Percentiles rank a stretch among this genome's conserved stretches.
Conservation (phyloP, 768 basidiomycete species). For the Suillus lakei region DNA sequence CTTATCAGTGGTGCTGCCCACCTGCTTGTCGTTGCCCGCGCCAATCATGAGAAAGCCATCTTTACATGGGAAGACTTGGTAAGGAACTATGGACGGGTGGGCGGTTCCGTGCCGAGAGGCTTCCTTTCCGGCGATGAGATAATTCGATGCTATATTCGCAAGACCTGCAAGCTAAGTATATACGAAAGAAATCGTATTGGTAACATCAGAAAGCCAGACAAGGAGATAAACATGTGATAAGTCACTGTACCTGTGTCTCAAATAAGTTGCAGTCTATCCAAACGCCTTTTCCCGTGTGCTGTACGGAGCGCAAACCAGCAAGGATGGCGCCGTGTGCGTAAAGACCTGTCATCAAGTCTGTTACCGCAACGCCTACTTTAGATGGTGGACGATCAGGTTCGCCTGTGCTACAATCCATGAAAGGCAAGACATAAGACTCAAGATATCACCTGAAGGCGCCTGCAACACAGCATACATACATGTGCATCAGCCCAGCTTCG, state of each 20-base stretch:
- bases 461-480: constrained; percentile 51
- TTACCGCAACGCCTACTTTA: constrained; percentile 96
- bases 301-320: constrained; percentile 83
- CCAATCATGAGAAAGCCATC: constrained; percentile 94
- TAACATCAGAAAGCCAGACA: neutral
- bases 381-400: constrained; percentile 84
- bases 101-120: constrained; percentile 89
- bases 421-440: constrained; percentile 15
- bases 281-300: constrained; percentile 84
- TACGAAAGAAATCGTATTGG: neutral
- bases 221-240: neutral
- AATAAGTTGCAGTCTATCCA: constrained; percentile 95
- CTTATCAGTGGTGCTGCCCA: constrained; percentile 28
- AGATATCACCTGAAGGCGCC: constrained; percentile 15
- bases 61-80: constrained; percentile 87
- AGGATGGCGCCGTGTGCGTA: constrained; percentile 94
- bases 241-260: constrained; percentile 76
- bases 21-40: constrained; percentile 89
- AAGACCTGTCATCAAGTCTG: constrained; percentile 86
- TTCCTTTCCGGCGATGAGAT: constrained; percentile 84
- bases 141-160: constrained; percentile 92
- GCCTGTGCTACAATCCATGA: constrained; percentile 66
- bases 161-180: constrained; percentile 80
- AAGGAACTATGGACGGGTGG: constrained; percentile 93
- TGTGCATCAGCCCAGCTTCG: constrained; percentile 95